Evolutionary conservation across 1,284 basidiomycete genomes (phyloP), one percentile per base, ranked within the genome.

Genomic region (Trichosporon inkin): DNA sequence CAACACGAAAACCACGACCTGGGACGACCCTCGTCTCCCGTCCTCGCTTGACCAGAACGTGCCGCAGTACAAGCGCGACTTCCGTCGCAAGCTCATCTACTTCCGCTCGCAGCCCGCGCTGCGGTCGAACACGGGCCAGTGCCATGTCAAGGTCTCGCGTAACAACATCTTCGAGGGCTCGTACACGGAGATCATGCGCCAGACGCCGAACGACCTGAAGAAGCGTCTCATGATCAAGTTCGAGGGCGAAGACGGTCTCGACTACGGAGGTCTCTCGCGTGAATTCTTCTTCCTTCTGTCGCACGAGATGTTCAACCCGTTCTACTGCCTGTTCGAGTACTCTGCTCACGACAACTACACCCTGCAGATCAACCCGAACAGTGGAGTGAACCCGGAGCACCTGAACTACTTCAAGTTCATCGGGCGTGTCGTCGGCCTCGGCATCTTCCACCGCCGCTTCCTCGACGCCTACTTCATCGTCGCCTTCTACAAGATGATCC

Each of bases 381-480:
- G 92, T 14, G 92, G 90, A 60, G 92, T 99, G 75, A 99, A 99
- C 78, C 96, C 95, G 0, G 96, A 99, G 77, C 96, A 99, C 79
- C 80, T 99, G 69, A 97, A 93, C 81, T 99, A 99, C 82, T 99
- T 99, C 87, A 97, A 96, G 82, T 99, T 99, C 78, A 97, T 98
- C 66, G 95, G 96, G 17, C 86, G 96, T 57, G 88, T 88, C 63
- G 83, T 98, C 67, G 95, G 94, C 62, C 84, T 98, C 19, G 94
- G 92, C 58, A 96, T 99, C 77, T 99, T 97, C 87, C 96, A 99
- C 78, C 86, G 94, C 68, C 88, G 95, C 10, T 99, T 99, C 87
- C 82, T 99, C 58, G 96, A 99, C 73, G 94, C 95, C 47, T 99
- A 99, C 83, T 99, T 99, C 75, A 95, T 99, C 65, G 88, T 92